A percentile compares a stretch with the other conserved stretches of the same genome.
Conservation (phyloP, 331 rosid genomes). For the Pyracantha coccinea region DNA sequence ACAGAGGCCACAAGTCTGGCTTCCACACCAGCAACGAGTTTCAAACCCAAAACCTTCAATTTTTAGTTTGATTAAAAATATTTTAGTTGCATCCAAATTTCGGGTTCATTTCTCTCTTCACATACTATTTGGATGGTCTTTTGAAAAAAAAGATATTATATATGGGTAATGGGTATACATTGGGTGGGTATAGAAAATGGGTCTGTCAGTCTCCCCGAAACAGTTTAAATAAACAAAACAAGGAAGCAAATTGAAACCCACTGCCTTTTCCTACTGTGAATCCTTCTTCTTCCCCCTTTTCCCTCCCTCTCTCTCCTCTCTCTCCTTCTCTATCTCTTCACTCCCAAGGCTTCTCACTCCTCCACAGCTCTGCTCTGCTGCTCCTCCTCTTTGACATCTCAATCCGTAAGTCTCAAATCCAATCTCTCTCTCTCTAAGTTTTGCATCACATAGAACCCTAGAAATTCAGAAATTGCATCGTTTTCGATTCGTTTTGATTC, state of each 20-base stretch:
- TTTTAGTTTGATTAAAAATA: too few species aligned
- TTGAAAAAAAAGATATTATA: too few species aligned
- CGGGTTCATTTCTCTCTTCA: too few species aligned
- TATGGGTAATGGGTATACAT: not conserved
- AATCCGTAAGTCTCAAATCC: slow-evolving; percentile 32
- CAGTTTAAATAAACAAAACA: slow-evolving; percentile 3
- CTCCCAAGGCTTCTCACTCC: not conserved
- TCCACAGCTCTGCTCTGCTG: not conserved
- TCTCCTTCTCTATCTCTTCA: not conserved
- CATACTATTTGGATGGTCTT: too few species aligned
- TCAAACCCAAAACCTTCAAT: too few species aligned
- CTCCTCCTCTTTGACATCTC: not conserved
- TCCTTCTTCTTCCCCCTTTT: not conserved
- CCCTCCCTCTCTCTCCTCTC: not conserved
- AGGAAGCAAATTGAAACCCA: slow-evolving; percentile 9
- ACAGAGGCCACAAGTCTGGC: too few species aligned
- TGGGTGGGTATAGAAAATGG: not conserved
- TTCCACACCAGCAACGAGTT: too few species aligned
- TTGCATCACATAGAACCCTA: slow-evolving; percentile 17
- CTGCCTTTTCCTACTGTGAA: not conserved
- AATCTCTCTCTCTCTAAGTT: not conserved
- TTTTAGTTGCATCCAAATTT: too few species aligned
- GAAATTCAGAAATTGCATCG: slow-evolving; percentile 5
- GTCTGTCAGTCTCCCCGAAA: not conserved
- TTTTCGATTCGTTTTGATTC: not conserved